A percentile compares a stretch with the other conserved stretches of the same genome.
Evolutionary conservation across 2,329 filamentous ascomycete species (phyloP).

Genomic region (Didymella arachidicola): DNA sequence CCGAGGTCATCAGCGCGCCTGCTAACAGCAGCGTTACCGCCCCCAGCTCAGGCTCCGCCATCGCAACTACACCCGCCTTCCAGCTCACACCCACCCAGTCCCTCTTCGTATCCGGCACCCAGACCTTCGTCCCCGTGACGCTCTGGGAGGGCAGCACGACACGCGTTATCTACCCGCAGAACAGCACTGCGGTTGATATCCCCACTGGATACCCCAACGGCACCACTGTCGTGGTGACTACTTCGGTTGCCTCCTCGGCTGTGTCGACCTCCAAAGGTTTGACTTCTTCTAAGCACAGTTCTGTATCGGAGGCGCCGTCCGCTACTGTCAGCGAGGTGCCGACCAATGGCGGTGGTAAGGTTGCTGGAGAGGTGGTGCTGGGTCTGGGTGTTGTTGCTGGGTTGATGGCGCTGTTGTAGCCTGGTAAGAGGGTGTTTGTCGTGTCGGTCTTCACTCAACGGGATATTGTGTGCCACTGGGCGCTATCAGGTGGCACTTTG

Average conservation of each 20-base stretch:
- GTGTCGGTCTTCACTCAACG: too few species aligned
- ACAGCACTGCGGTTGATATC: slow-evolving; percentile 9
- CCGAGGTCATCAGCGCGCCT: background rate
- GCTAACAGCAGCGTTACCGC: background rate
- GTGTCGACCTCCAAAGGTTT: background rate
- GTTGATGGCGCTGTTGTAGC: slow-evolving; percentile 9
- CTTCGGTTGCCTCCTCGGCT: background rate
- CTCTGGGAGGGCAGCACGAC: slow-evolving; percentile 14
- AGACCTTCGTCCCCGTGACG: slow-evolving; percentile 10
- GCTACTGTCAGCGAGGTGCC: slow-evolving; percentile 8
- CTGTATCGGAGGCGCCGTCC: slow-evolving; percentile 4
- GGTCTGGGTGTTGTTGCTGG: slow-evolving; percentile 2
- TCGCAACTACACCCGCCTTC: background rate
- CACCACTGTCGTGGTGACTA: slow-evolving; percentile 5
- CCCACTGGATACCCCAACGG: slow-evolving; percentile 1
- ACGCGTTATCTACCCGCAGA: slow-evolving; percentile 12
- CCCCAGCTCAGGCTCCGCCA: slow-evolving; percentile 1
- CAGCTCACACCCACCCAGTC: background rate
- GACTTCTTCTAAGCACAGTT: slow-evolving; percentile 1
- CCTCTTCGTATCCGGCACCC: background rate
- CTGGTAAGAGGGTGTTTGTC: background rate
- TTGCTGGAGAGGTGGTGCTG: background rate
- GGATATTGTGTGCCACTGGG: too few species aligned
- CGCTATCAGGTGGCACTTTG: too few species aligned
- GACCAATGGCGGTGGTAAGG: slow-evolving; percentile 1